Base-by-base conservation (phyloP, 768 basidiomycete genomes). In the Fistulinella prunicolor region DNA sequence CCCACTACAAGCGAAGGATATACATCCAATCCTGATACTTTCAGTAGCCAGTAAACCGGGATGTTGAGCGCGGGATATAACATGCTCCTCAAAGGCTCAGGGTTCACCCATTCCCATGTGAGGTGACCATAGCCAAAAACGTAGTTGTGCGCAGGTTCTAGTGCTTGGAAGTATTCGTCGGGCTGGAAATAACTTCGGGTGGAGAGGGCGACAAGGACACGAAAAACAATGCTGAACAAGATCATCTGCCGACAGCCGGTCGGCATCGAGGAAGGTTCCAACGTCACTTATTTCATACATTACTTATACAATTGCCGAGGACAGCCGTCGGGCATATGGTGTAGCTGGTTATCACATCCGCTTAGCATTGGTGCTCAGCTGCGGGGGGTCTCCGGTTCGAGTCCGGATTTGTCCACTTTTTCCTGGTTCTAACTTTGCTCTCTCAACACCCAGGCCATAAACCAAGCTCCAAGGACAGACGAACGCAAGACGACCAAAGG, bases 121-220 rank as follows among this genome's bases (percentile, higher is more conserved):
- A 93, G 73, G 56, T 85, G 78, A 2, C 94, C 95, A 68, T 92
- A 92, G 38, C 94, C 93, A 64, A 91, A 98, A 42, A 96, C 90
- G 36, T 84, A 69, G 47, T 76, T 76, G 65, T 98, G 89, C 0
- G 96, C 96, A 38, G 90, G 87, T 63, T 99, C 96, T 37, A 98
- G 77, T 6, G 93, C 80, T 63, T 99, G 96, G 59, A 87, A 97
- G 67, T 89, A 95, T 68, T 98, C 96, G 67, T 99, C 96, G 9
- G 96, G 94, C 65, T 97, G 94, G 65, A 98, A 98, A 71, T 87
- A 89, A 4, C 94, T 91, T 45, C 78, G 76, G 0, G 91, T 94
- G 34, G 71, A 68, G 26, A 94, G 62, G 0, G 90, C 85, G 38
- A 89, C 71, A 8, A 70, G 49, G 42, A 88, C 64, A 38, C 89